Conservation (phyloP, 148 eudicot genomes). For the Hydrangea macrophylla region DNA sequence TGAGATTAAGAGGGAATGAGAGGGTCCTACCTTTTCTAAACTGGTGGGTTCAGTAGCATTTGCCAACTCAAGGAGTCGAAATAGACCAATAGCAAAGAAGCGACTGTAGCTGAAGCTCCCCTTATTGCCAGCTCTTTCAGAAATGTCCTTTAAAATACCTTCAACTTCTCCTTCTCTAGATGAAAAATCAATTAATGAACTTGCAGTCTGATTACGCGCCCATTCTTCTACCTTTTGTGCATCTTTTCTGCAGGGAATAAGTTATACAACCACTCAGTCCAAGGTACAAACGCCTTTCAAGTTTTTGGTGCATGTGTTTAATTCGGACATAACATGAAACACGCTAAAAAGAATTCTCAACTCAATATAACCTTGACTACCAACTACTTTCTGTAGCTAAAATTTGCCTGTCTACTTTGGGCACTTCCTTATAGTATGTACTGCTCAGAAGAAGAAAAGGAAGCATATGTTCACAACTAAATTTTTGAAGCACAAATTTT, state of each 20-base stretch:
- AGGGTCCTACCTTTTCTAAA: conserved; percentile 69
- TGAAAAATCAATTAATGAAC: conserved; percentile 70
- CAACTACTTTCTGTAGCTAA: not conserved
- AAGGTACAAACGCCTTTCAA: not conserved
- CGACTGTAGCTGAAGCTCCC: conserved; percentile 87
- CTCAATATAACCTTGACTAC: not conserved
- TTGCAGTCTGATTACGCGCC: conserved; percentile 70
- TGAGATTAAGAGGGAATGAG: not conserved
- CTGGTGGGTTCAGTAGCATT: conserved; percentile 82
- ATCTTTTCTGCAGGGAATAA: conserved; percentile 59
- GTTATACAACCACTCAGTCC: not conserved
- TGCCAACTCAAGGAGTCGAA: conserved; percentile 89
- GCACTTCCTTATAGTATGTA: not conserved
- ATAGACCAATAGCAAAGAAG: conserved; percentile 92
- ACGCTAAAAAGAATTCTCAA: not conserved
- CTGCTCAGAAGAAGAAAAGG: not conserved
- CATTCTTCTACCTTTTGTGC: conserved; percentile 89
- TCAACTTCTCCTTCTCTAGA: conserved; percentile 85
- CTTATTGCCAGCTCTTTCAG: conserved; percentile 67
- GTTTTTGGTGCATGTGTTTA: not conserved
- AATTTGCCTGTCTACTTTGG: not conserved
- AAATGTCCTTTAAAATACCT: conserved; percentile 67
- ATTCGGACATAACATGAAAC: not conserved
- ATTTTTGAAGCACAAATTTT: not conserved
- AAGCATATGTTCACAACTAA: too few relatives aligned